Evolutionary conservation across 2,329 filamentous ascomycete genomes (phyloP).

Genomic region (Massarina eburnea): DNA sequence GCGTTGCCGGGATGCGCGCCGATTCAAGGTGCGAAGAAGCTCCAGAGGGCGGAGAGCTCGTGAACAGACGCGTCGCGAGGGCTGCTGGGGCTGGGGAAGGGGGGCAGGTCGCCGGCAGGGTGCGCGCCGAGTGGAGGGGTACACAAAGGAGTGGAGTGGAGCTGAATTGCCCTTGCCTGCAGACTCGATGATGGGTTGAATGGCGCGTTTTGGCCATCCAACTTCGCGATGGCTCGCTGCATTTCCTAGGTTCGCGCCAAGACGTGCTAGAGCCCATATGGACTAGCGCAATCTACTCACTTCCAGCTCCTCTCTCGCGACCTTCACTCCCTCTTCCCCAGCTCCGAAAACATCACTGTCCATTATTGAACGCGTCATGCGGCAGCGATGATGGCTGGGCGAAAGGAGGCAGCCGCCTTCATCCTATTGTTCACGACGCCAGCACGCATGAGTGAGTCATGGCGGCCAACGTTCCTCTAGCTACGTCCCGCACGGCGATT

Average conservation of each 20-base stretch:
- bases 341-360: background rate
- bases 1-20: constrained; percentile 25
- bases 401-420: too few species aligned
- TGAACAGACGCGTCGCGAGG: constrained; percentile 36
- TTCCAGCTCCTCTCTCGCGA: background rate
- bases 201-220: background rate
- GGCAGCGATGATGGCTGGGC: too few species aligned
- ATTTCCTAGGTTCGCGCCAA: background rate
- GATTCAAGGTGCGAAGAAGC: constrained; percentile 27
- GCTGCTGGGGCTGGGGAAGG: constrained; percentile 1
- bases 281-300: background rate
- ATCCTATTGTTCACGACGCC: too few species aligned
- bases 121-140: background rate
- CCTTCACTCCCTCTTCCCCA: background rate
- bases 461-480: too few species aligned
- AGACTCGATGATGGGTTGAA: background rate
- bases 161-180: background rate
- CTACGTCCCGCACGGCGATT: too few species aligned
- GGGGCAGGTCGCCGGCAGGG: background rate
- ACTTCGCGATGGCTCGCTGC: background rate
- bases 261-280: background rate
- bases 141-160: background rate
- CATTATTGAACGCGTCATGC: too few species aligned
- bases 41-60: constrained; percentile 31
- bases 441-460: too few species aligned